Base-by-base conservation (phyloP, 108 stramenopile species). In the Chaetoceros tenuissimus region DNA sequence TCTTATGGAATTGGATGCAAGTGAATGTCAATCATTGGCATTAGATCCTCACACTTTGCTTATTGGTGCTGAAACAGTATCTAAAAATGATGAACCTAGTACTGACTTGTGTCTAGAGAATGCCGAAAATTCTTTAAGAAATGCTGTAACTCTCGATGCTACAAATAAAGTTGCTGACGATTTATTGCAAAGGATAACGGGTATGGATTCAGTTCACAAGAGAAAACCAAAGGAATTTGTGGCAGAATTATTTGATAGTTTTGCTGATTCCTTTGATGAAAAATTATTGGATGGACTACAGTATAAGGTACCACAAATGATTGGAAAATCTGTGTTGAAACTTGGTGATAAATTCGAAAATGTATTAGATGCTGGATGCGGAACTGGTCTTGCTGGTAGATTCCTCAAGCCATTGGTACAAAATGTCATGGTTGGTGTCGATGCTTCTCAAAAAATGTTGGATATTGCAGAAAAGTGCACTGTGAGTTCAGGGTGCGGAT, bases 231-330 rank as follows among this genome's bases (percentile, higher is more conserved):
- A 79, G 63, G 82, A 83, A 63, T 87, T 87, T 55, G 78, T 87
- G 0, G 68, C 79, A 22, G 82, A 80, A 24, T 53, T 87, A 13
- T 87, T 87, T 67, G 85, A 87, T 66, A 73, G 75, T 59, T 87
- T 87, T 72, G 85, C 85, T 0, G 73, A 79, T 34, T 75, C 80
- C 10, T 87, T 87, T 67, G 85, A 87, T 57, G 75, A 79, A 27
- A 83, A 87, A 46, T 55, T 87, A 31, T 16, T 59, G 2, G 58
- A 67, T 10, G 64, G 61, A n/a, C 55, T 87, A 28, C 60, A 60
- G 13, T 87, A 87, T 50, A 31, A 64, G 27, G 85, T 82, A 0
- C 85, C 85, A 1, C 46, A 52, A n/a, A 45, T 87, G 18, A 63
- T 87, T 10, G 85, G 81, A 23, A 62, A 79, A 0, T 66, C 67